Evolutionary conservation across 2,329 filamentous ascomycete genomes (phyloP), one percentile per base, ranked within the genome.

Genomic region (Talaromyces piceae): DNA sequence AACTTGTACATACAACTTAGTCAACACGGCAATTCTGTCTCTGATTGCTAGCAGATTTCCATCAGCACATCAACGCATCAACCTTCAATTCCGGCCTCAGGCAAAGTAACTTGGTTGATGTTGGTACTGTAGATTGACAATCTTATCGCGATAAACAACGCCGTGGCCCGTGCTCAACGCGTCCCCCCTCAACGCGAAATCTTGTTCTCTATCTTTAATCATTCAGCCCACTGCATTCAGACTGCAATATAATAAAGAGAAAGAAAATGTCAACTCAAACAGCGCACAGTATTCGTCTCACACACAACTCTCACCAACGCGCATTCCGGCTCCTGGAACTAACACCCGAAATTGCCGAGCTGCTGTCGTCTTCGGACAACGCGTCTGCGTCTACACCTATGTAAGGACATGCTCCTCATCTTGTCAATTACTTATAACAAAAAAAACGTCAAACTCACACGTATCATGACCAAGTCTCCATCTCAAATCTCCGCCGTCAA

Each of bases 271-370:
- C 69, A 18, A 72, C 69, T 16, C 70, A 72, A 59, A 53, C 61
- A 13, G 58, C 64, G 8, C 59, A 51, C 16, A 63, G 63, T 46
- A 64, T 74, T 39, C 61, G 67, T 5, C 70, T 75, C 58, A 72
- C 70, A 16, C 63, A 73, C 45, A 66, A 62, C 4, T 55, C 59
- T n/a, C 66, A 66, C 4, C 74, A 80, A 57, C 73, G 80, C 58
- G 72, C 72, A 20, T 78, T 83, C 62, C 75, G 78, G 33, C 69
- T 85, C 27, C 71, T 85, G 18, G 82, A 85, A 66, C 72, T 85
- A 16, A 76, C 82, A 11, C 67, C 78, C 2, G 78, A 81, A 28
- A 60, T 85, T 30, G 72, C 81, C 11, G 72, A 76, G 30, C 63
- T 81, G 41, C 62, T 84, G 28, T 70, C n/a, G n/a, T n/a, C 75